Base-by-base conservation (phyloP, 1,139 yeast species). In the Chernovozyma aurita region DNA sequence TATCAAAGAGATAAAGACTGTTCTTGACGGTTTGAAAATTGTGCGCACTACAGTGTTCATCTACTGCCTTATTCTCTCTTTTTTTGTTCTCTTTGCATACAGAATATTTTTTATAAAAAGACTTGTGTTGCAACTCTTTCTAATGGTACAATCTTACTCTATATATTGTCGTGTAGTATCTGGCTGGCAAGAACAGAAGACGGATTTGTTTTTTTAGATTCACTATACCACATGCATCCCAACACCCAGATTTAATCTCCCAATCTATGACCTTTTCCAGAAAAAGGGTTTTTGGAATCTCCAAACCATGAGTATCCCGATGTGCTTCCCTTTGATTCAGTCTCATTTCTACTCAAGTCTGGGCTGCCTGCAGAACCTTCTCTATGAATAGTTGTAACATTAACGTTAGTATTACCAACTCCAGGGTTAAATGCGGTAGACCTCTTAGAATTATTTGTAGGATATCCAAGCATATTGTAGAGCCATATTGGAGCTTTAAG, bases 401-500 rank as follows among this genome's bases (percentile, higher is more conserved):
- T 26, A 7, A 16, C 12, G 11, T 16, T 26, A 16, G 28, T 6
- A 26, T 26, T 26, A 16, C 8, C 11, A 6, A 26, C 28, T 16
- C 28, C 8, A 14, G 28, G 28, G 12, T 26, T 36, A 36, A 62
- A 63, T 2, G 70, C 70, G 0, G 70, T 64, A 3, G 55, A 46
- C 34, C 71, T 47, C 22, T 37, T 45, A 9, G 63, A 49, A 5
- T 47, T 53, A 29, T 52, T 50, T 18, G 36, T 41, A 1, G 73
- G 73, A 39, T 61, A 65, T 18, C 53, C 46, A 35, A 69, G 53
- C 4, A 57, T 17, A 2, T 41, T 46, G 47, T 67, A 68, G 15
- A 70, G 46, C 60, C 63, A 59, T 20, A 41, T 32, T 2, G 76
- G 76, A 1, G 75, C 76, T 42, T 60, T 62, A 41, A 66, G 59